These are phyloP conservation scores for Saturnispora hagleri DNA, from an alignment of 805 yeast species.

Conservation along the genomic window DNA sequence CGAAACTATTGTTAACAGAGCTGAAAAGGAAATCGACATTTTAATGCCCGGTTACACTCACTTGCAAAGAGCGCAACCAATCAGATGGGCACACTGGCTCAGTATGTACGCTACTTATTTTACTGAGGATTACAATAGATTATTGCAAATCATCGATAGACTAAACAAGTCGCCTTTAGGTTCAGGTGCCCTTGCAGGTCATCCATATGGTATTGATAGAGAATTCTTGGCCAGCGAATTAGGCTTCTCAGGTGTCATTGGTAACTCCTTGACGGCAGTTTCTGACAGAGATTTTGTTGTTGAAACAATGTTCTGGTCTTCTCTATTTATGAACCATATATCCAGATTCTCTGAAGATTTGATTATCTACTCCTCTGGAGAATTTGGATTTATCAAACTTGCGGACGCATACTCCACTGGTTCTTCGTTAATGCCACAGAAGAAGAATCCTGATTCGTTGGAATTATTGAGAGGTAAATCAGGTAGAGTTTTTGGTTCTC, in stretches of 20 bases:
- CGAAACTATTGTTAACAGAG: slow-evolving; percentile 60
- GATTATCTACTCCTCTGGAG: slow-evolving; percentile 93
- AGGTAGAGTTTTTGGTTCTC: slow-evolving; percentile 92
- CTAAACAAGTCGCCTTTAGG: slow-evolving; percentile 89
- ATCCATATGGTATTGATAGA: slow-evolving; percentile 97
- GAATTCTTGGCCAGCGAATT: slow-evolving; percentile 74
- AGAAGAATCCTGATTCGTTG: slow-evolving; percentile 94
- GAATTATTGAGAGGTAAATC: slow-evolving; percentile 94
- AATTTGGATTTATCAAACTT: slow-evolving; percentile 85
- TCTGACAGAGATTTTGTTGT: slow-evolving; percentile 96
- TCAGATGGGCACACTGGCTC: slow-evolving; percentile 98
- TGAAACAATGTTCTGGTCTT: slow-evolving; percentile 92
- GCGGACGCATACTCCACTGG: slow-evolving; percentile 99
- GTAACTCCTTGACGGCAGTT: slow-evolving; percentile 94
- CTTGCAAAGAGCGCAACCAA: slow-evolving; percentile 98
- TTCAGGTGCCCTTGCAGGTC: slow-evolving; percentile 97
- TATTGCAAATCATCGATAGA: slow-evolving; percentile 70
- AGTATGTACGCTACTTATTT: slow-evolving; percentile 91
- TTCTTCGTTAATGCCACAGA: slow-evolving; percentile 97
- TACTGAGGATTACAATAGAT: slow-evolving; percentile 80
- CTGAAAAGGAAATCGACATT: slow-evolving; percentile 76
- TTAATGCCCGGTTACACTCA: slow-evolving; percentile 99
- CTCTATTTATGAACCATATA: slow-evolving; percentile 90
- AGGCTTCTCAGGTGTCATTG: slow-evolving; percentile 80
- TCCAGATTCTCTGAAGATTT: slow-evolving; percentile 92